Base-by-base conservation (phyloP, 257 asterid genomes). In the Solanum infundibuliforme region DNA sequence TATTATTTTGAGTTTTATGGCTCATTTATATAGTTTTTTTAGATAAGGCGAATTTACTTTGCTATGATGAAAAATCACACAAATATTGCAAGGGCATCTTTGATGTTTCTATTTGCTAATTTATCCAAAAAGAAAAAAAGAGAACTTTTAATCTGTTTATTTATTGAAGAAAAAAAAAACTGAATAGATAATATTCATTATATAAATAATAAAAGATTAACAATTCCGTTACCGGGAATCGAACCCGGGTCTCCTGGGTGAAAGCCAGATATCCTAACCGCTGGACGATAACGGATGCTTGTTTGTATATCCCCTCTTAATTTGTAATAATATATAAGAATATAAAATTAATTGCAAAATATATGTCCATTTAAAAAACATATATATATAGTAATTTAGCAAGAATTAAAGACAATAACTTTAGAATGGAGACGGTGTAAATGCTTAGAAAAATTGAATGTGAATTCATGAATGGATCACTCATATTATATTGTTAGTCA, bases 221-320 rank as follows among this genome's bases (percentile, higher is more conserved):
- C 46, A 66, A 0, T 93, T 95, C 98, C 96, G 91, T 91, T 93
- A 96, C 96, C 97, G 98, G 96, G 98, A 96, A 92, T 94, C 91
- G 98, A 94, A 96, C 97, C 98, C 96, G 98, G 98, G 98, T 94
- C 98, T 68, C 96, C 95, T 93, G 94, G 98, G 97, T 93, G 98
- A 94, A 95, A 95, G 98, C 98, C 96, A 94, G 96, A 94, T 94
- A 94, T 95, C 99, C 99, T 96, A 92, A 95, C 98, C 98, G 93
- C 95, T 94, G 96, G 98, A 94, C 95, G 94, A 93, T 95, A 93
- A 87, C 89, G 96, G 77, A 69, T 12, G 5, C 9, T 65, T 25
- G 18, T 2, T 12, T 5, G 6, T 25, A 5, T 2, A 0, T 1
- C 1, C 2, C 6, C 34, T 65, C 72, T 65, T 65, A 65, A 1